Base-by-base conservation (phyloP, 768 basidiomycete species). In the Trametes meyenii region DNA sequence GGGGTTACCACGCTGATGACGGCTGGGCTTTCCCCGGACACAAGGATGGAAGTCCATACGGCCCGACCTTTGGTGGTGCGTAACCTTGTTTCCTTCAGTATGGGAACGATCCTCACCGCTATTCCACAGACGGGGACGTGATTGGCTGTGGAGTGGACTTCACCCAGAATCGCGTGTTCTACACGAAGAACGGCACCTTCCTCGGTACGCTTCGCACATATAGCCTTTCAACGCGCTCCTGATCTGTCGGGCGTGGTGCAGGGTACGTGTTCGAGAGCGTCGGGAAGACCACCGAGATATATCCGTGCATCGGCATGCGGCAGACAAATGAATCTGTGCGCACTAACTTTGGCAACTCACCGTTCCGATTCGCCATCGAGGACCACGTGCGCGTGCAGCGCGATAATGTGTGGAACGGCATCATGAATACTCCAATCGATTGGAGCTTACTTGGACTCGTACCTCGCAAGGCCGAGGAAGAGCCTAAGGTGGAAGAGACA, bases 71-170 rank as follows among this genome's bases (percentile, higher is more conserved):
- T 72, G 88, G 90, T 68, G 86, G 94, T 94, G 72, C 70, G 87
- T 78, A 17, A 26, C 5, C 14, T 19, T 35, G 49, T 16, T 38
- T 48, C 6, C 23, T 54, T 24, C 48, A n/a, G 10, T 43, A 43
- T 13, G 46, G 12, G 29, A 57, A 64, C 35, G 58, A 58, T 59
- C 60, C 36, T 58, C 7, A 55, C 66, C 8, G 56, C 50, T 56
- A 36, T 63, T 61, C 40, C 61, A 49, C 67, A 96, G 94, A 86
- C 45, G 90, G 89, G 8, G 96, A 99, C 72, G 76, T 88, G 24
- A 82, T 99, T 61, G 96, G 96, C 12, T 96, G 94, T 69, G 96
- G 96, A 1, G 82, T 98, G 60, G 94, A 98, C 74, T 97, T 94
- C 70, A 87, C 86, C 45, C 85, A 83, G 19, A 82, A 90, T 59